Base-by-base conservation (phyloP, 352 stramenopile species). In the Phytophthora sp. region DNA sequence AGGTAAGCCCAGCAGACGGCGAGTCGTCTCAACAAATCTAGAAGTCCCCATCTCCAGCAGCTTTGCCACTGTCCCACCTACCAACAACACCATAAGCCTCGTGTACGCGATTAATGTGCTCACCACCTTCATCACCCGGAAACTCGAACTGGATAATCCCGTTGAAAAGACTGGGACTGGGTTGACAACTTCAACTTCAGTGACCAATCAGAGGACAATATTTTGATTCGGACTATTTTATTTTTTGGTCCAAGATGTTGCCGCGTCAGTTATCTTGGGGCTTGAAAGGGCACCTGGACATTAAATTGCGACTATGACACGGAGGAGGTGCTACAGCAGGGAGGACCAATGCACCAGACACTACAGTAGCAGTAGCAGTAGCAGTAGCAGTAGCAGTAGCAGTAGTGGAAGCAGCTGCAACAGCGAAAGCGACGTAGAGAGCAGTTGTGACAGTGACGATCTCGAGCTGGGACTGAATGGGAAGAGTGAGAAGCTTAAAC, bases 401-500 rank as follows among this genome's bases (percentile, higher is more conserved):
- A 52, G 58, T 2, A 41, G 47, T 35, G 46, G 59, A 53, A 71
- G 38, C 27, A 69, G 38, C 21, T 42, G 27, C 9, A 56, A 44
- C 11, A 66, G 51, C n/a, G n/a, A n/a, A n/a, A n/a, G n/a, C n/a
- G n/a, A n/a, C n/a, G n/a, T n/a, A n/a, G n/a, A n/a, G n/a, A n/a
- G n/a, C n/a, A n/a, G n/a, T n/a, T n/a, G n/a, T 38, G 52, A 71
- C 1, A 31, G 54, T 20, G 70, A 72, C 12, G 46, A 38, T 46
- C 29, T 66, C 12, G 52, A 30, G 8, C 39, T 80, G 41, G 44
- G 71, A 13, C 52, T 74, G 26, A 39, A 64, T 15, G 59, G 79
- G 39, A 82, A 72, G 45, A 81, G 59, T 15, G 62, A 64, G 18
- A 88, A 88, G 29, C 74, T 91, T 39, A 63, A 77, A 29, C 74